Evolutionary conservation across 805 yeast genomes (phyloP).

Genomic region (Metschnikowia chrysomelidarum): DNA sequence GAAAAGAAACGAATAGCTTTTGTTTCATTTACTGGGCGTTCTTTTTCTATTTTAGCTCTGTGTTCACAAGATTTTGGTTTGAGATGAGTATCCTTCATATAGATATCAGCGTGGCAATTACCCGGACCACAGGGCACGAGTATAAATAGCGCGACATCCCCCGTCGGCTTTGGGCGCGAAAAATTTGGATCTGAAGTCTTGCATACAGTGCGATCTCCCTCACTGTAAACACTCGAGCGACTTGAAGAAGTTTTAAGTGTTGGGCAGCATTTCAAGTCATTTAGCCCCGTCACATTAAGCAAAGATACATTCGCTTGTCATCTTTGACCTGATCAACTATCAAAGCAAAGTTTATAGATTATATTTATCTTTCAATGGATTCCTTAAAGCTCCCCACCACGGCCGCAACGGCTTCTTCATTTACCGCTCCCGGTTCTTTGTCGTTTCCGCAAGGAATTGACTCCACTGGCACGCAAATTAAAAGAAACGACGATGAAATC

Average conservation of each 20-base stretch:
- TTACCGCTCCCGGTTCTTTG: conserved; percentile 64
- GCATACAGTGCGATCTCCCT: conserved; percentile 15
- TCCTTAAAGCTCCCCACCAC: conserved; percentile 73
- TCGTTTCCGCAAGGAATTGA: conserved; percentile 57
- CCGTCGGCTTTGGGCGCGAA: conserved; percentile 6
- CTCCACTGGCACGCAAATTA: conserved; percentile 10
- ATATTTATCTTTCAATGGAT: conserved; percentile 47
- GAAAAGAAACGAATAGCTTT: no score
- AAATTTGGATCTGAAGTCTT: conserved; percentile 15
- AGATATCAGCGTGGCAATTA: conserved; percentile 15
- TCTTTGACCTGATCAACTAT: conserved; percentile 24
- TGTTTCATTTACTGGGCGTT: no score
- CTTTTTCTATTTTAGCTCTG: not conserved
- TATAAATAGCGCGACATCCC: conserved; percentile 25
- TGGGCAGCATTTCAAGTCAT: not conserved
- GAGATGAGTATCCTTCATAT: conserved; percentile 11
- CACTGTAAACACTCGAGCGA: conserved; percentile 7
- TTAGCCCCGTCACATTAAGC: conserved; percentile 3
- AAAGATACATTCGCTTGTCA: conserved; percentile 45
- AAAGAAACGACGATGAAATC: conserved; percentile 18
- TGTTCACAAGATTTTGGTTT: not conserved
- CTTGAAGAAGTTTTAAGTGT: not conserved
- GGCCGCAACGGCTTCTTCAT: conserved; percentile 72
- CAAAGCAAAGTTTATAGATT: conserved; percentile 14
- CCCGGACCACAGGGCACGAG: conserved; percentile 22